Evolutionary conservation across 139 green algal genomes (phyloP), one percentile per base, ranked within the genome.

Genomic region (Medakamo hakoo): DNA sequence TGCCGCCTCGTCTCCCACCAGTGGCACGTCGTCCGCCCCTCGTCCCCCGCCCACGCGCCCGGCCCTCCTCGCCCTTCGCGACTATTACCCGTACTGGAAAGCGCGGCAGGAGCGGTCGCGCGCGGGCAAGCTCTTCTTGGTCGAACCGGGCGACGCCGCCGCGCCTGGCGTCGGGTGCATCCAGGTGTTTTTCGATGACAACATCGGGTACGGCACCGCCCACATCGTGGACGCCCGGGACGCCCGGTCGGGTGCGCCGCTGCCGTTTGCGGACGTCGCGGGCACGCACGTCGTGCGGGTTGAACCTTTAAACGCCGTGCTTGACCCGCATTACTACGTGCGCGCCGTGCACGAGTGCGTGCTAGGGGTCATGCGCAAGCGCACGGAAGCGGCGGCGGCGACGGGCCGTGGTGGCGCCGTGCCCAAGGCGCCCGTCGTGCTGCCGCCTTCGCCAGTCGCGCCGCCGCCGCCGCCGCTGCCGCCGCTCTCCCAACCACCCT

Each of bases 171-270:
- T n/a, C n/a, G n/a, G n/a, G n/a, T n/a, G n/a, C n/a, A 52, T 31
- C 27, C 40, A 70, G 23, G 70, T 75, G 24, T 75, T 78, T 58
- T 74, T 78, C 57, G 73, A 78, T 59, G 73, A 78, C 68, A 78
- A 78, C 59, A 75, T 78, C 25, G 68, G 65, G 26, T 62, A 71
- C 60, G 57, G 27, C 4, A 28, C 57, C 9, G 62, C 73, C 1
- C 64, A 78, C 68, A 78, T 78, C 55, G 68, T 74, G 32, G 73
- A 78, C 55, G 68, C 63, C 1, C 64, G 73, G 27, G 57, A 75
- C 27, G 57, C 61, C 1, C 18, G 27, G 23, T 72, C 62, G 0
- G 73, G 73, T 23, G 64, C 62, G 16, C 55, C 57, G 24, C 14
- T 78, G 1, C 26, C 65, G 1, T 78, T 78, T 55, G 5, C 58